Percentiles rank a stretch among this genome's conserved stretches.
Conservation (phyloP, 345 rosid species). For the Citrus hindsii region DNA sequence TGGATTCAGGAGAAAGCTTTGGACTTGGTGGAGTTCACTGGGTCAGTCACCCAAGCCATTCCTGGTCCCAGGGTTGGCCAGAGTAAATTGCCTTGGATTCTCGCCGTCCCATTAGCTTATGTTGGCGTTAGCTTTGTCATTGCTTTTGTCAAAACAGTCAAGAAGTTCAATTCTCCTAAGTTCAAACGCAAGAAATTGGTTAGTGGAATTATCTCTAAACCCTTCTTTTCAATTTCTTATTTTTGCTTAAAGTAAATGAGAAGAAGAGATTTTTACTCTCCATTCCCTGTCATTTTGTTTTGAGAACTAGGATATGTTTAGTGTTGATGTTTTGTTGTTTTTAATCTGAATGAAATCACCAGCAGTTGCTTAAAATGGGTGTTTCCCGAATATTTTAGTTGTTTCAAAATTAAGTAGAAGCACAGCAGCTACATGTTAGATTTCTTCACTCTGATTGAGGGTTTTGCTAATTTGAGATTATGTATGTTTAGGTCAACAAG, state of each 20-base stretch:
- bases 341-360: not conserved
- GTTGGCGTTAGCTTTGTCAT: conserved; percentile 64
- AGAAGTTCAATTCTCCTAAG: conserved; percentile 70
- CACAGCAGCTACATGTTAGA: not conserved
- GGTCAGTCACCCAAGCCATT: conserved; percentile 84
- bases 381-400: not conserved
- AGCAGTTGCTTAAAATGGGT: not conserved
- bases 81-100: conserved; percentile 91
- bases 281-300: not conserved
- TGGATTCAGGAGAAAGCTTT: conserved; percentile 96
- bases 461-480: not conserved
- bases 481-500: conserved; percentile 57
- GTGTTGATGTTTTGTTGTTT: not conserved
- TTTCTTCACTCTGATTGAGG: not conserved
- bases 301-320: not conserved
- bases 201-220: conserved; percentile 1
- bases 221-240: not conserved
- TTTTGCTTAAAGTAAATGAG: not conserved
- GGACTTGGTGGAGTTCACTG: conserved; percentile 89
- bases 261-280: not conserved
- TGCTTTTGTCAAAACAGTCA: conserved; percentile 77
- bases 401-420: not conserved
- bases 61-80: conserved; percentile 94
- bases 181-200: conserved; percentile 72
- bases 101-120: conserved; percentile 82